Conservation (phyloP, 768 basidiomycete genomes). For the Mycena galericulata region DNA sequence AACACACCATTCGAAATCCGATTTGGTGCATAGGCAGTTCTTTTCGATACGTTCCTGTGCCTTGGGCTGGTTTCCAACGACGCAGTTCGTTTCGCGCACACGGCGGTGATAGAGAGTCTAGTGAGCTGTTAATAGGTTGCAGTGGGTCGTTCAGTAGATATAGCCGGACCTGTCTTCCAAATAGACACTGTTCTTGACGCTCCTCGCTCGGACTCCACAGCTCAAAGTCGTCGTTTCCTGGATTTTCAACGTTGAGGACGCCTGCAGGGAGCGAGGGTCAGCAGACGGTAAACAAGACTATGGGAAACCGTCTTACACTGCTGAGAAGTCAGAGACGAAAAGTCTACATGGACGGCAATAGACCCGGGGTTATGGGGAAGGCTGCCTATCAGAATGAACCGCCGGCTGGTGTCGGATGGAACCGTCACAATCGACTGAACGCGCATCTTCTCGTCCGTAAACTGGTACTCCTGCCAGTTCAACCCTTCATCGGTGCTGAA, state of each 20-base stretch:
- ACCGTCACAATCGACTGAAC: constrained; percentile 87
- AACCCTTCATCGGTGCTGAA: constrained; percentile 93
- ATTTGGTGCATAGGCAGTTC: constrained; percentile 77
- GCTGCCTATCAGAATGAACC: constrained; percentile 88
- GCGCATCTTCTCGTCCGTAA: constrained; percentile 78
- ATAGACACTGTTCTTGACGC: constrained; percentile 89
- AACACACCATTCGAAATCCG: constrained; percentile 95
- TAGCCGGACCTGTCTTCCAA: constrained; percentile 82
- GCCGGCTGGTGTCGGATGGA: constrained; percentile 88
- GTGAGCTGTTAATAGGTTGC: constrained; percentile 1
- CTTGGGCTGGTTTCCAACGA: constrained; percentile 80
- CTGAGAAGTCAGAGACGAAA: constrained; percentile 77
- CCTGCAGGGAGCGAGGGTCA: constrained; percentile 59
- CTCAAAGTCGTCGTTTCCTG: constrained; percentile 93
- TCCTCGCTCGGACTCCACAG: constrained; percentile 95
- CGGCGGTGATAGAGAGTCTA: constrained; percentile 95
- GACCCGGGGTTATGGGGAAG: constrained; percentile 60
- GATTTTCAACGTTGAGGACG: constrained; percentile 73
- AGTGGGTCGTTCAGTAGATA: constrained; percentile 7
- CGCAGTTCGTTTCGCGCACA: constrained; percentile 81
- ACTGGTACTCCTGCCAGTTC: constrained; percentile 90
- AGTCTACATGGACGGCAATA: constrained; percentile 90
- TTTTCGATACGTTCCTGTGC: constrained; percentile 63
- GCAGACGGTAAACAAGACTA: background rate
- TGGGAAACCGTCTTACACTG: constrained; percentile 68